Evolutionary conservation across 257 asterid species (phyloP).

Genomic region (Forsythia viridissima): DNA sequence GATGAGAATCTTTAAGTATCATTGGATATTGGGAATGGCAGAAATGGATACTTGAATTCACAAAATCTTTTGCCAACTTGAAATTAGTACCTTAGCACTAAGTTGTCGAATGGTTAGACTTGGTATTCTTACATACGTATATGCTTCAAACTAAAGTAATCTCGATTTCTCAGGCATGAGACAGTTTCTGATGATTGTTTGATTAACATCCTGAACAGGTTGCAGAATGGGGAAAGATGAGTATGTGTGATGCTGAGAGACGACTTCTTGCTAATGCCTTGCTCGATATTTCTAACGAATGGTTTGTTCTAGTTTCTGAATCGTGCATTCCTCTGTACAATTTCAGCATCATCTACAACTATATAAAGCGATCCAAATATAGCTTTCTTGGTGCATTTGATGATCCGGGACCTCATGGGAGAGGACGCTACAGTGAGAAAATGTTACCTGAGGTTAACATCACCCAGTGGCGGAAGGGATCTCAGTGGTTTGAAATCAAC

Average conservation of each 20-base stretch:
- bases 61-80: too few relatives aligned
- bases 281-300: conserved; percentile 46
- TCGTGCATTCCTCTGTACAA: conserved; percentile 55
- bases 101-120: too few relatives aligned
- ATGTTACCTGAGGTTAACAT: conserved; percentile 48
- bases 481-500: conserved; percentile 54
- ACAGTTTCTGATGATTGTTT: not conserved
- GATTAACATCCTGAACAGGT: conserved; percentile 22
- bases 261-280: conserved; percentile 57
- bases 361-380: conserved; percentile 40
- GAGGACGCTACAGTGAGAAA: conserved; percentile 38
- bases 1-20: too few relatives aligned
- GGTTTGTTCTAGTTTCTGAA: conserved; percentile 55
- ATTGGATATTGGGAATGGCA: not conserved
- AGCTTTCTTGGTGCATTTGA: conserved; percentile 56
- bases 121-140: too few relatives aligned
- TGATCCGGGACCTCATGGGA: conserved; percentile 54
- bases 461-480: conserved; percentile 49
- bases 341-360: conserved; percentile 38
- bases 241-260: conserved; percentile 56
- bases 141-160: not conserved
- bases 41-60: not conserved
- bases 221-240: conserved; percentile 54
- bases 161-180: not conserved
- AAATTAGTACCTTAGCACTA: too few relatives aligned